Evolutionary conservation across 2,329 filamentous ascomycete species (phyloP), one percentile per base, ranked within the genome.

Genomic region (Rutstroemia sydowiana): DNA sequence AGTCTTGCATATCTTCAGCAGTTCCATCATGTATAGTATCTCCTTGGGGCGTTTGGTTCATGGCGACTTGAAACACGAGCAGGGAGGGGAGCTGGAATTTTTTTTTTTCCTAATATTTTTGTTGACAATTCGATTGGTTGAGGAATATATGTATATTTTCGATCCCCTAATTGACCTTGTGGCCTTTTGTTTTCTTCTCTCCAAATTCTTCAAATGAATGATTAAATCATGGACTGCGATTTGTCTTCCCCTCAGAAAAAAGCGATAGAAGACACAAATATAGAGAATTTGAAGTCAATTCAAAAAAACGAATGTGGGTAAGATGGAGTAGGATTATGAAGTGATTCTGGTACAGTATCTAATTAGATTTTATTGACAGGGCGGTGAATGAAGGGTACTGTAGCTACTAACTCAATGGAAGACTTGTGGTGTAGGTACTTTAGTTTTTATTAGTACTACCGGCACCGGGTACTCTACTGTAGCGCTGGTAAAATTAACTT

Each of bases 1-100:
- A 57, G 45, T 59, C 52, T 28, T 55, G 58, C 28, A 51, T 54
- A 51, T 41, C 50, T 32, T 56, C 53, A 23, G 46, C 28, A 48
- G 59, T 58, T 40, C 54, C 54, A 18, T 56, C 43, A 30, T 52
- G 45, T 39, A 48, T 31, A 28, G 43, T 39, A 37, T 44, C 48
- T 16, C 21, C 41, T 20, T 40, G 42, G 28, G 23, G 32, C 41
- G 16, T 41, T 31, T 41, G 32, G 40, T 20, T 53, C 51, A 53
- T 53, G 51, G 36, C 49, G 49, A 41, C 36, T 26, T 23, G 23
- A 32, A 18, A 40, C 6, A 21, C 13, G 31, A 30, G 32, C n/a
- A 41, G 39, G 16, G n/a, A 20, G 26, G 9, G 41, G 40, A n/a
- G 30, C 28, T 4, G 48, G 40, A 30, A 37, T 32, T 36, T 45